Evolutionary conservation across 2,329 filamentous ascomycete species (phyloP).

Genomic region (Colletotrichum musae): DNA sequence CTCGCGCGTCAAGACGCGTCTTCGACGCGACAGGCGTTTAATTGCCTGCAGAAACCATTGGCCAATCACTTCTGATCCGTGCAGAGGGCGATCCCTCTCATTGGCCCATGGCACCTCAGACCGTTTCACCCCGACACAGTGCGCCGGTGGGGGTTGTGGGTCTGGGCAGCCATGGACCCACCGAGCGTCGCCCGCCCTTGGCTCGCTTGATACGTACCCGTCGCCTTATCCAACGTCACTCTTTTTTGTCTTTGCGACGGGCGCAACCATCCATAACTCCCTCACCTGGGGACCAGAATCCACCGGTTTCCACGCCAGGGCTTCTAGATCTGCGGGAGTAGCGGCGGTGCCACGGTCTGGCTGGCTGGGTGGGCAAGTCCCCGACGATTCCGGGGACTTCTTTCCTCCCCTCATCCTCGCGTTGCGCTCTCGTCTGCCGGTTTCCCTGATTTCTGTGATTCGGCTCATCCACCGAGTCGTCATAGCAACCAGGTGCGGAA

Average conservation of each 20-base stretch:
- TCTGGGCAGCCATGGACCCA: background rate
- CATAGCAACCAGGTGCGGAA: constrained; percentile 26
- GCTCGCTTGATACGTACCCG: constrained; percentile 31
- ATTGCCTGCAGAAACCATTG: constrained; percentile 31
- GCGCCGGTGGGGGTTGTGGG: constrained; percentile 14
- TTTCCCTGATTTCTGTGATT: constrained; percentile 15
- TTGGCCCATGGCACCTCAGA: constrained; percentile 16
- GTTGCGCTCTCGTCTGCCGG: constrained; percentile 2
- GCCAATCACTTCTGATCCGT: background rate
- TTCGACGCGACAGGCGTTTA: constrained; percentile 28
- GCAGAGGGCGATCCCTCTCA: background rate
- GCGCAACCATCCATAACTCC: background rate
- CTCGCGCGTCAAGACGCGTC: constrained; percentile 31
- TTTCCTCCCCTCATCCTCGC: no score
- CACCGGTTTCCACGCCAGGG: background rate
- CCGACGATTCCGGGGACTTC: background rate
- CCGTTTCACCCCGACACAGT: constrained; percentile 35
- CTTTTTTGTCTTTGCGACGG: background rate
- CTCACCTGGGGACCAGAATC: background rate
- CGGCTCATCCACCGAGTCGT: constrained; percentile 26
- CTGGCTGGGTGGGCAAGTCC: background rate
- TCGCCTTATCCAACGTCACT: constrained; percentile 28
- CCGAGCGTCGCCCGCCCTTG: background rate
- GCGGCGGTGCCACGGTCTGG: constrained; percentile 9
- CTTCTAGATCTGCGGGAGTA: background rate